Evolutionary conservation across 225 moss, liverwort and hornwort genomes (phyloP).

Genomic region (Asterella californica): DNA sequence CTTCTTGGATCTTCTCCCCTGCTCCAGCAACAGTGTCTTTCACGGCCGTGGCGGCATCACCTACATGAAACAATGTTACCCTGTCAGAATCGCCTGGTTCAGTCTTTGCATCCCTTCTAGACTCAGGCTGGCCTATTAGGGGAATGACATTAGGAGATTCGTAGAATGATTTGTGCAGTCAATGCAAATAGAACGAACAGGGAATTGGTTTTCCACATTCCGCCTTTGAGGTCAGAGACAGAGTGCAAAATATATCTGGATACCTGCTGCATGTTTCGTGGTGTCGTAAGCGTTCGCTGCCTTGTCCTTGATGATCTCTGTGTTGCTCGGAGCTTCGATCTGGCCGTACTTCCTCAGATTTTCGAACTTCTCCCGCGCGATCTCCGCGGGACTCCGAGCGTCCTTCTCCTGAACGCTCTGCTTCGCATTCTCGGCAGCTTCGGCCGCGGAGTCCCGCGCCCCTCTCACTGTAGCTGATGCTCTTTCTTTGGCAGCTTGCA

Average conservation of each 20-base stretch:
- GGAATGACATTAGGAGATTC: no score
- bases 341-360: slow-evolving; percentile 43
- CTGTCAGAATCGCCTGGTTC: not conserved
- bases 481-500: slow-evolving; percentile 28
- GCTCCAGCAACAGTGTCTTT: slow-evolving; percentile 38
- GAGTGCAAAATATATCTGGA: not conserved
- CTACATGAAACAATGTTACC: not conserved
- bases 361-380: slow-evolving; percentile 18
- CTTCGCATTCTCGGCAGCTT: not conserved
- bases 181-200: not conserved
- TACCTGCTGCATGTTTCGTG: slow-evolving; percentile 50
- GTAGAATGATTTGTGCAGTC: not conserved
- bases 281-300: slow-evolving; percentile 41
- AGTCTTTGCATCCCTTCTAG: no score
- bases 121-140: not conserved
- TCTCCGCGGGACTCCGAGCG: slow-evolving; percentile 16
- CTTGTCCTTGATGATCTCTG: slow-evolving; percentile 42
- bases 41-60: slow-evolving; percentile 1
- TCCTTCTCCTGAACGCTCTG: not conserved
- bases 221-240: no score
- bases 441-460: not conserved
- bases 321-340: slow-evolving; percentile 33
- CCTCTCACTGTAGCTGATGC: not conserved
- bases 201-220: not conserved
- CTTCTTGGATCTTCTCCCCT: slow-evolving; percentile 39